Percentiles rank a stretch among this genome's conserved stretches.
Evolutionary conservation across 2,329 filamentous ascomycete genomes (phyloP).

Genomic region (Colletotrichum spinosum): DNA sequence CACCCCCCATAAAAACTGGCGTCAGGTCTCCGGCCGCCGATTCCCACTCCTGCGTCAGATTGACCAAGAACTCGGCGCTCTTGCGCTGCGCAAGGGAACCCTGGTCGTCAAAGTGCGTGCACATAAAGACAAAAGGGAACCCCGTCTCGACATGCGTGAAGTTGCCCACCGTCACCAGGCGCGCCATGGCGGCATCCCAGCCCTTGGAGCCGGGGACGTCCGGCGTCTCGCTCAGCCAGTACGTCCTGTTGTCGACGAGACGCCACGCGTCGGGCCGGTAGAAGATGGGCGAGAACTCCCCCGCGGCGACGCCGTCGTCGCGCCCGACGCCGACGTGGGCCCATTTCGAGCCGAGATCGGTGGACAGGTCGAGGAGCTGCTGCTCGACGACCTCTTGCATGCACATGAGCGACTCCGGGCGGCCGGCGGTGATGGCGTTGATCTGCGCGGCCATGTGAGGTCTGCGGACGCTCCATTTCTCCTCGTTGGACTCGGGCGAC

Average conservation of each 20-base stretch:
- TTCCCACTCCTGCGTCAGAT: slow-evolving; percentile 44
- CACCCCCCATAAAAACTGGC: slow-evolving; percentile 48
- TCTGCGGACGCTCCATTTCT: slow-evolving; percentile 53
- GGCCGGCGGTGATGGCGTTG: slow-evolving; percentile 48
- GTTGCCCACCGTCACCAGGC: slow-evolving; percentile 60
- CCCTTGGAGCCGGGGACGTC: slow-evolving; percentile 65
- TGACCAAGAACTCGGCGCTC: slow-evolving; percentile 52
- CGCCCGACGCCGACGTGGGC: slow-evolving; percentile 67
- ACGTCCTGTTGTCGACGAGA: slow-evolving; percentile 62
- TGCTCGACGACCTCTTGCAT: slow-evolving; percentile 61
- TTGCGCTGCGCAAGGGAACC: slow-evolving; percentile 54
- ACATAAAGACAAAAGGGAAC: slow-evolving; percentile 56
- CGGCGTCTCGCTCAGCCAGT: slow-evolving; percentile 73
- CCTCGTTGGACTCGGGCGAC: slow-evolving; percentile 51
- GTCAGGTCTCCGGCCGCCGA: slow-evolving; percentile 8
- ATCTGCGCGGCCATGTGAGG: slow-evolving; percentile 52
- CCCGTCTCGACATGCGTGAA: slow-evolving; percentile 55
- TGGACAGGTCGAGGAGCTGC: slow-evolving; percentile 57
- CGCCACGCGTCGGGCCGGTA: slow-evolving; percentile 67
- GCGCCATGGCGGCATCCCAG: slow-evolving; percentile 61
- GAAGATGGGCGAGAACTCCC: slow-evolving; percentile 78
- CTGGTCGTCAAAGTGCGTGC: slow-evolving; percentile 65
- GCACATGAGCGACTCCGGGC: slow-evolving; percentile 52
- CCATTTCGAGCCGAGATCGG: slow-evolving; percentile 58
- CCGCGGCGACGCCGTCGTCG: slow-evolving; percentile 67